Base-by-base conservation (phyloP, 73 alveolate species). In the Tetrahymena elliotti region DNA sequence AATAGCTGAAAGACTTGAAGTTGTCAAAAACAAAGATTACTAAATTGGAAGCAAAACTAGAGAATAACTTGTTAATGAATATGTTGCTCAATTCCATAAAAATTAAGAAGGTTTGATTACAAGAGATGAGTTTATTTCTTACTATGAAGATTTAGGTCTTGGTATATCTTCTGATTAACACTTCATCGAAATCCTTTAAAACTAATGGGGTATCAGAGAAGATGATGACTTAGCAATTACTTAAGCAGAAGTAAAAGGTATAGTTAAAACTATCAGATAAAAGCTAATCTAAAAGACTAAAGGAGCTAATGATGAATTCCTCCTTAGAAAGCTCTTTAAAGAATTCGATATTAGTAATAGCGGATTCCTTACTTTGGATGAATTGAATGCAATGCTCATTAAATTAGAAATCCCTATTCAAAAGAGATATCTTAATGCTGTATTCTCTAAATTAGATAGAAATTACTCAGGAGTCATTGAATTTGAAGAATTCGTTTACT, bases 161-260 rank as follows among this genome's bases (percentile, higher is more conserved):
- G 88, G 88, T 22, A 68, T 68, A 2, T 68, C 88, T 68, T 68
- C 88, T 27, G 88, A 68, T 36, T 68, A 68, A 10, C 88, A 68
- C 38, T 68, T 68, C n/a, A 31, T 68, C 38, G 88, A 68, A 24
- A 68, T 68, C 20, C 34, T 68, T 27, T 31, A 68, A n/a, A 68
- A 3, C 33, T 68, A 68, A 13, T 96, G 97, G 97, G 94, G 95
- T 52, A 36, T 88, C 38, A 35, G 38, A 16, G 97, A 96, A 84
- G 97, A 96, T 84, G 97, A 96, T 47, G 95, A 94, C 83, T 38
- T 96, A 33, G 88, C 53, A 0, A 96, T 94, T 37, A 94, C 52
- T 83, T 84, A 93, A 52, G 93, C 83, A 53, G 95, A 94, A 34
- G 93, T 96, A 13, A 88, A 95, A 52, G 92, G 95, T 20, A 84